Conservation (phyloP, 2,329 filamentous ascomycete species). For the Colletotrichum camelliae region DNA sequence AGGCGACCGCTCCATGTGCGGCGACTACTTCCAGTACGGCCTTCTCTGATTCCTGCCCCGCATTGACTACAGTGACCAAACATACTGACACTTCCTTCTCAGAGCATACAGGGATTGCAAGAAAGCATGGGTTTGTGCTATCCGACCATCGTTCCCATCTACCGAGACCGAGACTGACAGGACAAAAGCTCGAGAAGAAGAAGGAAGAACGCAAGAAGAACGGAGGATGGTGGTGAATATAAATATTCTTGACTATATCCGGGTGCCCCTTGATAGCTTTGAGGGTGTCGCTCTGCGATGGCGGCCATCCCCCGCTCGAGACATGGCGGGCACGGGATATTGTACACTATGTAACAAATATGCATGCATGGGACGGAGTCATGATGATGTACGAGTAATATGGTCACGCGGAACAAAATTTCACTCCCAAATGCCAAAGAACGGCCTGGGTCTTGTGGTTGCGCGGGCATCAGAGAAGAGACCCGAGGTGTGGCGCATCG, state of each 20-base stretch:
- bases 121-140: constrained; percentile 79
- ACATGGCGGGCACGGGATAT: neutral
- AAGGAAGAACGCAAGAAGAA: constrained; percentile 29
- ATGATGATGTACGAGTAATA: neutral
- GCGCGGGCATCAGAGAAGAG: neutral
- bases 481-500: neutral
- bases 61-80: neutral
- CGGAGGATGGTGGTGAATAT: constrained; percentile 24
- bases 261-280: neutral
- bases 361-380: neutral
- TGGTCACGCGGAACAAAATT: neutral
- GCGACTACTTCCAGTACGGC: constrained; percentile 88
- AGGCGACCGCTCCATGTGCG: constrained; percentile 87
- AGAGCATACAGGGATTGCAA: constrained; percentile 96
- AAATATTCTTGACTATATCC: neutral
- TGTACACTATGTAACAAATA: constrained; percentile 12
- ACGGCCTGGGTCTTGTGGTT: neutral
- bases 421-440: neutral
- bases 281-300: neutral
- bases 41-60: neutral
- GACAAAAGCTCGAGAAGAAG: constrained; percentile 31
- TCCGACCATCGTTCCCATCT: neutral
- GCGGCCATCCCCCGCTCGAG: neutral
- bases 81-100: constrained; percentile 3
- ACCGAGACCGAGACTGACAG: neutral